Evolutionary conservation across 2,329 filamentous ascomycete genomes (phyloP).

Genomic region (Furcasterigmium furcatum): DNA sequence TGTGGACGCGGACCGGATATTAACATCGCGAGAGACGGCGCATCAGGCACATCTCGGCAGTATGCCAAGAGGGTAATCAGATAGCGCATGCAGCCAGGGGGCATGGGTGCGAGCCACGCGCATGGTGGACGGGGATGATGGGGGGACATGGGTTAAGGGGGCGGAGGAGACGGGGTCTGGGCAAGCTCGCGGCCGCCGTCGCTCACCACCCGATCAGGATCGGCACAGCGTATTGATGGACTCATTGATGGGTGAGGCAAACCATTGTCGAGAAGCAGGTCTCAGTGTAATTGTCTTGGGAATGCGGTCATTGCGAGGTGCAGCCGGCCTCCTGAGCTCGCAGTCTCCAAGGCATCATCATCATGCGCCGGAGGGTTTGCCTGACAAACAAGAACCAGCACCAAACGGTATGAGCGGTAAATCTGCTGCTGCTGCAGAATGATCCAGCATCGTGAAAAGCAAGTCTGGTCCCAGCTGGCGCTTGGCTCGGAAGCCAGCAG

Average conservation of each 20-base stretch:
- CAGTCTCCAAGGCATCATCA: too few relatives aligned
- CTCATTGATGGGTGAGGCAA: too few relatives aligned
- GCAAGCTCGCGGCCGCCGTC: background rate
- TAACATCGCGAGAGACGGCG: slow-evolving; percentile 1
- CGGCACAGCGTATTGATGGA: too few relatives aligned
- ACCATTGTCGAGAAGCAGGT: background rate
- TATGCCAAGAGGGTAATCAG: background rate
- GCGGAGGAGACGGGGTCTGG: background rate
- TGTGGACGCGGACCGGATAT: background rate
- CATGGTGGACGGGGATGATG: slow-evolving; percentile 1
- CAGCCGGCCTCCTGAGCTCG: too few relatives aligned
- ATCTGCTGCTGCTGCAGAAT: too few relatives aligned
- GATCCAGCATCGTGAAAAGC: too few relatives aligned
- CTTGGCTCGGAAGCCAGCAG: too few relatives aligned
- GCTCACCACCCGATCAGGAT: background rate
- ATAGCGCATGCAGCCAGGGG: background rate
- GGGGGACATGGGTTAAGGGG: background rate
- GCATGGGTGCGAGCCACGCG: background rate
- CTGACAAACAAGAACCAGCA: too few relatives aligned
- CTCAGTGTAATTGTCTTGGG: background rate
- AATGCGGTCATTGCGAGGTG: too few relatives aligned
- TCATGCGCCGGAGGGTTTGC: too few relatives aligned
- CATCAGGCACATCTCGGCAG: background rate
- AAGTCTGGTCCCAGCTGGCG: too few relatives aligned
- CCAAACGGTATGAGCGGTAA: too few relatives aligned